A percentile compares a stretch with the other conserved stretches of the same genome.
phyloP scores from a whole-genome alignment of 192 early-diverging fungal species.

The Lunasporangiospora selenospora region DNA sequence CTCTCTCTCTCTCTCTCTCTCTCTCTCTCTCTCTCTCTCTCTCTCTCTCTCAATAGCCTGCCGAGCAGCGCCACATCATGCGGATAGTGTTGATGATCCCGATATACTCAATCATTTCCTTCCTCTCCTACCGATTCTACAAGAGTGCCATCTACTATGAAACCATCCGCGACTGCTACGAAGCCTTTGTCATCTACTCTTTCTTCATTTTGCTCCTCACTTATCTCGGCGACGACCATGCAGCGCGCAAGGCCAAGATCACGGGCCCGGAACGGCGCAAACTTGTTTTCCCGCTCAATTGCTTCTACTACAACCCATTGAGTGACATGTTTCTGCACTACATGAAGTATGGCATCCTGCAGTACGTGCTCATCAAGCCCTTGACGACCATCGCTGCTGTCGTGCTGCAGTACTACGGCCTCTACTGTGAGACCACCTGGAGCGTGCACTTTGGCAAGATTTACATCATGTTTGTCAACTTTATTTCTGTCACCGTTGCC shows the following conservation, averaged over 20 bases:
- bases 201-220: constrained; percentile 77
- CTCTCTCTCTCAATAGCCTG: constrained; percentile 43
- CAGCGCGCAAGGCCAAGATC: constrained; percentile 50
- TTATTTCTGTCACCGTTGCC: constrained; percentile 66
- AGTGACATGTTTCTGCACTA: constrained; percentile 56
- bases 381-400: constrained; percentile 65
- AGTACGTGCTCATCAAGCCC: constrained; percentile 73
- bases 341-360: constrained; percentile 73
- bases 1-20: neutral
- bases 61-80: constrained; percentile 80
- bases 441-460: constrained; percentile 67
- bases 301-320: constrained; percentile 63
- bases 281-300: constrained; percentile 69
- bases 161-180: constrained; percentile 76
- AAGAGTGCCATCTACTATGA: constrained; percentile 70
- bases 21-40: neutral
- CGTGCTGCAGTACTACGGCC: constrained; percentile 61
- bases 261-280: constrained; percentile 52
- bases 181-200: constrained; percentile 74
- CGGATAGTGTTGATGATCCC: constrained; percentile 79
- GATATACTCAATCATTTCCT: constrained; percentile 73
- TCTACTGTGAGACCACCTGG: constrained; percentile 70
- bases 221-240: constrained; percentile 62
- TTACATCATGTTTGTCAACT: constrained; percentile 67
- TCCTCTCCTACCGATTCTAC: constrained; percentile 74